phyloP scores from a whole-genome alignment of 2,329 filamentous ascomycete species.

The Botrytis paeoniae region DNA sequence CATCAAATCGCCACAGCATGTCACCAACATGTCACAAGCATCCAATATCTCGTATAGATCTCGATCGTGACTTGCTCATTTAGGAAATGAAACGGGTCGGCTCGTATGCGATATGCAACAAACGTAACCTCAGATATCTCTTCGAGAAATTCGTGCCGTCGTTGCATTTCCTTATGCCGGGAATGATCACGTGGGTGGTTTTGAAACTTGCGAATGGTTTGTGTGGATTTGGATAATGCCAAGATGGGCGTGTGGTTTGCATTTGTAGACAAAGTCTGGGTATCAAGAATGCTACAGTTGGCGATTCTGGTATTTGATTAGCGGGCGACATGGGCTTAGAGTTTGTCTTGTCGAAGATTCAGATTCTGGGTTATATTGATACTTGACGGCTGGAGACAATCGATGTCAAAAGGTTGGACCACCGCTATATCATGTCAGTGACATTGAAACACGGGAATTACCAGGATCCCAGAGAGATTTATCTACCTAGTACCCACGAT shows the following conservation, averaged over 20 bases:
- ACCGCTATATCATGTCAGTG: not conserved
- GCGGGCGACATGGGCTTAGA: not conserved
- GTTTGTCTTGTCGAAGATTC: not conserved
- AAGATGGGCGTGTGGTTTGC: not conserved
- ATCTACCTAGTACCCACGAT: not conserved
- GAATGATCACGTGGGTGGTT: not conserved
- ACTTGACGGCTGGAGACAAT: not conserved
- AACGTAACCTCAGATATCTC: not conserved
- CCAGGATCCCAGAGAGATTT: not conserved
- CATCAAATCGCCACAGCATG: constrained; percentile 1
- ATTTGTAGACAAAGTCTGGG: not conserved
- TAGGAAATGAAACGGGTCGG: not conserved
- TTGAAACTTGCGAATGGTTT: not conserved
- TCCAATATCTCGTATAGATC: not conserved
- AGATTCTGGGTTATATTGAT: not conserved
- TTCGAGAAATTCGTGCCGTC: not conserved
- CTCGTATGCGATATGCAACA: constrained; percentile 13
- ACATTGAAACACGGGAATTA: not conserved
- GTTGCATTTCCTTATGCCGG: not conserved
- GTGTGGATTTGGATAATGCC: not conserved
- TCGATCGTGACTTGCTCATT: not conserved
- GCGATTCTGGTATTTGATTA: not conserved
- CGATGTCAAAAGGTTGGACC: not conserved
- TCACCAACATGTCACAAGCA: not conserved
- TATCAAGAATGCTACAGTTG: not conserved